phyloP scores from a whole-genome alignment of 2,329 filamentous ascomycete species.

The Fusarium brachygibbosum region DNA sequence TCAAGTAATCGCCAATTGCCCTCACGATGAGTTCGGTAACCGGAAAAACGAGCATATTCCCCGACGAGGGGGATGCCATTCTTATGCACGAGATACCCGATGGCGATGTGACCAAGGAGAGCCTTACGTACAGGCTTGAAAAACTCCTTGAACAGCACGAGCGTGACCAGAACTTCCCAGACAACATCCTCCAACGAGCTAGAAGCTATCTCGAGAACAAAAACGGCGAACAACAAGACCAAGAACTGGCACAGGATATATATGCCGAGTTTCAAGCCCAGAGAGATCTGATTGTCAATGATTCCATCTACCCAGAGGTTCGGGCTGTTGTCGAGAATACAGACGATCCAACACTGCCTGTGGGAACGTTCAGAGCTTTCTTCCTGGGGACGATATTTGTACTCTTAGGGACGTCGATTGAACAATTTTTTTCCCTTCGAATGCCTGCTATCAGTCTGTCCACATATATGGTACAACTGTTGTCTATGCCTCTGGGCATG shows the following conservation, averaged over 20 bases:
- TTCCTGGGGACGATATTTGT: constrained; percentile 56
- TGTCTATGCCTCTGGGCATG: constrained; percentile 57
- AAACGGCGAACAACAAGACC: constrained; percentile 18
- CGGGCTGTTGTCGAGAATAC: constrained; percentile 60
- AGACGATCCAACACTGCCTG: constrained; percentile 57
- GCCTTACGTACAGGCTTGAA: constrained; percentile 21
- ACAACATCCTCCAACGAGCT: constrained; percentile 57
- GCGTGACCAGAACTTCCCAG: constrained; percentile 63
- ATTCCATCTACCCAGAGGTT: constrained; percentile 59
- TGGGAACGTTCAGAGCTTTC: constrained; percentile 59
- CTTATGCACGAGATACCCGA: neutral
- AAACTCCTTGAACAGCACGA: constrained; percentile 57
- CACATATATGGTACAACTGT: constrained; percentile 57
- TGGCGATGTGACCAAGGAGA: neutral
- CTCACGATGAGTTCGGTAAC: neutral
- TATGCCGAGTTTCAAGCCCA: constrained; percentile 42
- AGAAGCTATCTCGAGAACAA: constrained; percentile 54
- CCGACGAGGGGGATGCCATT: neutral
- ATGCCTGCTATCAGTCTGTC: constrained; percentile 58
- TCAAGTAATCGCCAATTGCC: neutral
- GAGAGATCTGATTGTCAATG: constrained; percentile 50
- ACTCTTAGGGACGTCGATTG: constrained; percentile 36
- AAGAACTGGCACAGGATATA: constrained; percentile 34
- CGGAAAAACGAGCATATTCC: neutral
- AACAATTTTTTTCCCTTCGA: constrained; percentile 59